Evolutionary conservation across 2,329 filamentous ascomycete species (phyloP).

Genomic region (Fusarium musae): DNA sequence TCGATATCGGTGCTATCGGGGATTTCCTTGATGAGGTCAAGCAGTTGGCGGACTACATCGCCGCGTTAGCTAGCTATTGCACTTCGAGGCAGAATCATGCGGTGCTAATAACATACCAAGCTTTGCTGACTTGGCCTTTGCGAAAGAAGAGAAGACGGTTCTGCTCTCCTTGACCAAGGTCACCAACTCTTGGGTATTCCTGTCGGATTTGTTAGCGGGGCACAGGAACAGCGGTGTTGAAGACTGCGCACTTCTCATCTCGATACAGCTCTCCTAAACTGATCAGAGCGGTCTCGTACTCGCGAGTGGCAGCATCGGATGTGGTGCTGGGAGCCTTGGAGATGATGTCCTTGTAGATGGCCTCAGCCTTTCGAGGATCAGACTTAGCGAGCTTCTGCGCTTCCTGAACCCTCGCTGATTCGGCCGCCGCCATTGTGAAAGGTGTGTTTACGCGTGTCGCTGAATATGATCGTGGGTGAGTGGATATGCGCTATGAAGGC

Average conservation of each 20-base stretch:
- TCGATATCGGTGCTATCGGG: slow-evolving; percentile 95
- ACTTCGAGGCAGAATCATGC: background rate
- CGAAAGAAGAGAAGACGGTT: slow-evolving; percentile 92
- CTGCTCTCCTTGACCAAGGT: slow-evolving; percentile 91
- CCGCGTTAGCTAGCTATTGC: slow-evolving; percentile 27
- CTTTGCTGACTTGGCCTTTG: slow-evolving; percentile 98
- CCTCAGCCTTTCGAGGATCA: slow-evolving; percentile 85
- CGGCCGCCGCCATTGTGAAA: slow-evolving; percentile 65
- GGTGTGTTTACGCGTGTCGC: slow-evolving; percentile 24
- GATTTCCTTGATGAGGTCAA: slow-evolving; percentile 94
- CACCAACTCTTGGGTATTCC: slow-evolving; percentile 85
- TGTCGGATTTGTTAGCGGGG: slow-evolving; percentile 50
- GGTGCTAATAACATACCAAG: slow-evolving; percentile 72
- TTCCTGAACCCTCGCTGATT: slow-evolving; percentile 80
- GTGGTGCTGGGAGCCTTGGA: slow-evolving; percentile 84
- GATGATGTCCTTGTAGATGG: slow-evolving; percentile 89
- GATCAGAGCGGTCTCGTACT: slow-evolving; percentile 91
- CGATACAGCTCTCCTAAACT: slow-evolving; percentile 92
- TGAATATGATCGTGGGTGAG: background rate
- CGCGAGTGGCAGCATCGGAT: slow-evolving; percentile 84
- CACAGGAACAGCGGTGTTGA: background rate
- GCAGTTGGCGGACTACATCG: slow-evolving; percentile 85
- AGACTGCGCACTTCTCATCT: slow-evolving; percentile 77
- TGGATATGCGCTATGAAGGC: slow-evolving; percentile 1
- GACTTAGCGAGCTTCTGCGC: slow-evolving; percentile 85